phyloP scores from a whole-genome alignment of 2,329 filamentous ascomycete genomes.

The Aspergillus brunneoviolaceus region DNA sequence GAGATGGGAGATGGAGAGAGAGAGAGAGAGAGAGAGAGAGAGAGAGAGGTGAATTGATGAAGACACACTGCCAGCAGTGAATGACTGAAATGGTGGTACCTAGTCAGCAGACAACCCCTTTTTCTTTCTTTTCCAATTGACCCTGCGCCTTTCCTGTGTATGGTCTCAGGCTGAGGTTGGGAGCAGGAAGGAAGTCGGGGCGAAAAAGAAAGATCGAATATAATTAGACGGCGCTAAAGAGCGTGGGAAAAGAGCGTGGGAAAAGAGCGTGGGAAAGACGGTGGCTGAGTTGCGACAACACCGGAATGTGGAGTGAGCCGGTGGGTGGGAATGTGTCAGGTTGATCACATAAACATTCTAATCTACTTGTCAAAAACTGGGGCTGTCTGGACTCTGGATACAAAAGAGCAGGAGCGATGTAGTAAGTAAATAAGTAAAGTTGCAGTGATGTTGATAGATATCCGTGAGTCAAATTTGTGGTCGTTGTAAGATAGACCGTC shows the following conservation, averaged over 20 bases:
- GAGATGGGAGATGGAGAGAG: no score
- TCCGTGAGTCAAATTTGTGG: no score
- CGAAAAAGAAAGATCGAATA: conserved; percentile 14
- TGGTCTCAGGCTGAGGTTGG: neutral
- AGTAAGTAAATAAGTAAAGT: neutral
- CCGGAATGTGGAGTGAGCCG: neutral
- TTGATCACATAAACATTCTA: neutral
- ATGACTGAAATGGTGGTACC: neutral
- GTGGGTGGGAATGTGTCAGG: neutral
- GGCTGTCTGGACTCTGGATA: no score
- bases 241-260: neutral
- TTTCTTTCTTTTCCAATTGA: neutral
- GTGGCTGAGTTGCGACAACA: neutral
- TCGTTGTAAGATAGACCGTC: neutral
- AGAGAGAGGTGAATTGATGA: neutral
- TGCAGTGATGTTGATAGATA: no score
- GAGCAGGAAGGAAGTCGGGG: neutral
- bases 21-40: no score
- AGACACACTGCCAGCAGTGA: neutral
- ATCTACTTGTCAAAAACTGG: no score
- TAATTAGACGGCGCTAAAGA: conserved; percentile 5
- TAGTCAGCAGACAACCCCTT: neutral
- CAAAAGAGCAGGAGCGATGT: no score
- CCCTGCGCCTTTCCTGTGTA: neutral
- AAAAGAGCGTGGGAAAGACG: neutral